phyloP scores from a whole-genome alignment of 176 grass and related monocot species.

The Rhipidocladum racemiflorum region DNA sequence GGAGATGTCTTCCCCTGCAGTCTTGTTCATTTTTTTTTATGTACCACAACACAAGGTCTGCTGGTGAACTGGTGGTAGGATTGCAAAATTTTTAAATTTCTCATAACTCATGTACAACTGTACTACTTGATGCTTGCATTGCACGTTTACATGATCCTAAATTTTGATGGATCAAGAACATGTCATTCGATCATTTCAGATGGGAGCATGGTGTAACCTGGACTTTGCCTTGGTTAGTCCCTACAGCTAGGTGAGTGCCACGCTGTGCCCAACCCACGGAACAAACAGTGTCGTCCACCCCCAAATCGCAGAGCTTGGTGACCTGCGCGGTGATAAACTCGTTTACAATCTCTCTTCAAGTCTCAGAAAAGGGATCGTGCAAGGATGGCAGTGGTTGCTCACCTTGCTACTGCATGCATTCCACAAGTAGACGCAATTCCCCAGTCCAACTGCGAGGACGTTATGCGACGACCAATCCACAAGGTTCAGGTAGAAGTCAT shows the following conservation, averaged over 20 bases:
- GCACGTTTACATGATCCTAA: not conserved
- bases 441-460: constrained; percentile 82
- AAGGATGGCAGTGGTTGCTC: not conserved
- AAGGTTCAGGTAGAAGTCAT: constrained; percentile 99
- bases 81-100: not conserved
- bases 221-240: constrained; percentile 92
- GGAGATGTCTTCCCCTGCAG: too few relatives aligned
- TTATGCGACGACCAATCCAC: constrained; percentile 99
- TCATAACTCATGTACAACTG: not conserved
- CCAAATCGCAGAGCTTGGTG: constrained; percentile 95
- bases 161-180: constrained; percentile 3
- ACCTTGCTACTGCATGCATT: constrained; percentile 99
- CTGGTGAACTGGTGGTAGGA: not conserved
- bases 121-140: not conserved
- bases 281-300: constrained; percentile 75
- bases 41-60: not conserved
- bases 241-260: constrained; percentile 78
- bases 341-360: not conserved
- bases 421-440: constrained; percentile 93
- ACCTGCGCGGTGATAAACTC: constrained; percentile 43
- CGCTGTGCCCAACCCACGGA: constrained; percentile 94
- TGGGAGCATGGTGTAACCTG: constrained; percentile 46
- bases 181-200: not conserved
- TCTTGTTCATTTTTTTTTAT: not conserved
- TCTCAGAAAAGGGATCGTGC: not conserved